These are phyloP conservation scores for Globisporangium echinulatum DNA, from an alignment of 352 stramenopile species.

Conservation along the genomic window DNA sequence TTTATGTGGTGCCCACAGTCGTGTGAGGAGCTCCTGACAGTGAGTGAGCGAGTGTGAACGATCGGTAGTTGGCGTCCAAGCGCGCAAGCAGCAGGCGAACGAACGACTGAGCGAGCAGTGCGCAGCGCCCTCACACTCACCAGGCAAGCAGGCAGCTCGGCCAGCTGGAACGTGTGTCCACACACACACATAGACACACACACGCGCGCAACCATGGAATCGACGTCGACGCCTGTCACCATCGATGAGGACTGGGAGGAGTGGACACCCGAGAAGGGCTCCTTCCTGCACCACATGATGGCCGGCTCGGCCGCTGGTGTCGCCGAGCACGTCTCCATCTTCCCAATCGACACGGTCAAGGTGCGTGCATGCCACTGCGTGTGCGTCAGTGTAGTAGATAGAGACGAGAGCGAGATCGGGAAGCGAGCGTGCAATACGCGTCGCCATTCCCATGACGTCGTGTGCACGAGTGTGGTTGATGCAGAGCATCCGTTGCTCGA, in stretches of 20 bases:
- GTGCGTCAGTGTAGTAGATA: background rate
- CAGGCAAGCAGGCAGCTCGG: background rate
- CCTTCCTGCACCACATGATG: slow-evolving; percentile 94
- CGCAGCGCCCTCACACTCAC: no score
- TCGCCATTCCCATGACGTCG: background rate
- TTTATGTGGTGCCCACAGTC: background rate
- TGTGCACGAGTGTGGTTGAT: background rate
- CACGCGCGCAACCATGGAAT: background rate
- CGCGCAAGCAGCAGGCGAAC: background rate
- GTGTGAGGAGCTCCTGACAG: background rate
- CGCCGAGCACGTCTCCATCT: slow-evolving; percentile 96
- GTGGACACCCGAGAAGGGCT: slow-evolving; percentile 89
- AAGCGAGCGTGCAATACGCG: no score
- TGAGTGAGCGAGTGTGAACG: background rate
- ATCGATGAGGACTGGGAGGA: slow-evolving; percentile 91
- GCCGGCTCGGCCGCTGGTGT: slow-evolving; percentile 94
- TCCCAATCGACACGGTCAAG: slow-evolving; percentile 91
- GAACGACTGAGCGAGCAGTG: background rate
- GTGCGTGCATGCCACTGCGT: slow-evolving; percentile 17
- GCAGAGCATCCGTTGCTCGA: background rate
- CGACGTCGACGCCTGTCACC: slow-evolving; percentile 6
- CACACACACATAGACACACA: background rate
- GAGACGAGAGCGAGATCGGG: background rate
- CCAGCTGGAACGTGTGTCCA: no score
- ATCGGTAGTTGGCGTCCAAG: slow-evolving; percentile 5